Evolutionary conservation across 2,329 filamentous ascomycete genomes (phyloP).

Genomic region (Colletotrichum endophyticum): DNA sequence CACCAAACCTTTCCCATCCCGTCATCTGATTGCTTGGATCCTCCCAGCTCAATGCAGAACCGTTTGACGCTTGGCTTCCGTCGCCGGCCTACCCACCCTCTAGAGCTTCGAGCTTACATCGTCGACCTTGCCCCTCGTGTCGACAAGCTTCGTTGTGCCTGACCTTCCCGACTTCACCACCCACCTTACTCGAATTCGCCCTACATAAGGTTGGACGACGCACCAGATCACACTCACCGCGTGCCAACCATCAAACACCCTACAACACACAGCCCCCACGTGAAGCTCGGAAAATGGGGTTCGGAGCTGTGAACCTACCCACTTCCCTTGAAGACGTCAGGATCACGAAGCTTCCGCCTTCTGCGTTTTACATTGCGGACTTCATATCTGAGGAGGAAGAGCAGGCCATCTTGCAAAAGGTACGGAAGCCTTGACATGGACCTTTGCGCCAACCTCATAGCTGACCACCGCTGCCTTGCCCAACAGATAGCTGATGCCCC

Average conservation of each 20-base stretch:
- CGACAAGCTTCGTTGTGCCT: constrained; percentile 1
- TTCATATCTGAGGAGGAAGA: constrained; percentile 85
- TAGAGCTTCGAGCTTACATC: constrained; percentile 1
- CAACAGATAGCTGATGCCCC: constrained; percentile 66
- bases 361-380: constrained; percentile 84
- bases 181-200: neutral
- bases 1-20: neutral
- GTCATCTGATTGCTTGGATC: neutral
- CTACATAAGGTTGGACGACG: neutral
- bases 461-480: constrained; percentile 42
- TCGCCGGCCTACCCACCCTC: neutral
- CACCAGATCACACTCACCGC: neutral
- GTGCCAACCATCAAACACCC: neutral
- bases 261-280: neutral
- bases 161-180: neutral
- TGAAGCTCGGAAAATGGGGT: neutral
- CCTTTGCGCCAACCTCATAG: neutral
- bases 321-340: constrained; percentile 53
- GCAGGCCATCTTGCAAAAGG: constrained; percentile 71
- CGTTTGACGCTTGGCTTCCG: neutral
- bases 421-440: constrained; percentile 31
- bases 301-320: constrained; percentile 38
- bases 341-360: constrained; percentile 62
- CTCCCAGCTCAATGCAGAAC: constrained; percentile 1
- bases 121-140: neutral